A percentile compares a stretch with the other conserved stretches of the same genome.
Conservation (phyloP, 2,329 filamentous ascomycete genomes). For the Aspergillus intermedius region DNA sequence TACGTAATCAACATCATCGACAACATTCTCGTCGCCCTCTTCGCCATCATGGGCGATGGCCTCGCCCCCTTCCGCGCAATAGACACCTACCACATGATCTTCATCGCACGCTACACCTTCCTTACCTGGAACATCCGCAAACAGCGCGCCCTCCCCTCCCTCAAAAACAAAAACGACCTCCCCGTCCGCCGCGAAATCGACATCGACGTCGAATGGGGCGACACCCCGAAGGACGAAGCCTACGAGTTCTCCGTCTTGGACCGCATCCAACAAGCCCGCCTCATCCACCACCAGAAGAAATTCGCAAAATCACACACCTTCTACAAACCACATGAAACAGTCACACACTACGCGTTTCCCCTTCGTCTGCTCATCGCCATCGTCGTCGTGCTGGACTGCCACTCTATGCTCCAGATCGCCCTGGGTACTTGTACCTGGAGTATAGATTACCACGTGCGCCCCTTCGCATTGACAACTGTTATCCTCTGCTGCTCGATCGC, state of each 20-base stretch:
- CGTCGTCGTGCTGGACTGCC: slow-evolving; percentile 70
- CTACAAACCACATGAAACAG: slow-evolving; percentile 82
- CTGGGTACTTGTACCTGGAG: slow-evolving; percentile 74
- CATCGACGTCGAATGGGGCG: slow-evolving; percentile 40
- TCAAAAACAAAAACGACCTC: slow-evolving; percentile 64
- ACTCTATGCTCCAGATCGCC: slow-evolving; percentile 72
- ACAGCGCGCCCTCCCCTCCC: slow-evolving; percentile 54
- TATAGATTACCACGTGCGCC: slow-evolving; percentile 63
- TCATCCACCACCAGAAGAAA: slow-evolving; percentile 72
- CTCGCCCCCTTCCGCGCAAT: slow-evolving; percentile 68
- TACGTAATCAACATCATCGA: slow-evolving; percentile 67
- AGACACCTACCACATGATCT: slow-evolving; percentile 84
- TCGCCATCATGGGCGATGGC: slow-evolving; percentile 64
- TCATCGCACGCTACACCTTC: slow-evolving; percentile 66
- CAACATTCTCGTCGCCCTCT: slow-evolving; percentile 63
- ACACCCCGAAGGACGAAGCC: slow-evolving; percentile 40
- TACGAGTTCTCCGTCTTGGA: slow-evolving; percentile 59
- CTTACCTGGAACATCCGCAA: slow-evolving; percentile 60
- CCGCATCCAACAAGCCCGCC: slow-evolving; percentile 58
- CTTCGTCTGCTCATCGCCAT: slow-evolving; percentile 67
- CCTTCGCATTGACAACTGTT: slow-evolving; percentile 67
- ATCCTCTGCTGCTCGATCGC: slow-evolving; percentile 74
- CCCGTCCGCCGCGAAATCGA: slow-evolving; percentile 43
- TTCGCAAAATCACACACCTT: slow-evolving; percentile 79
- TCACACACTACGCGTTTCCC: slow-evolving; percentile 74